A percentile compares a stretch with the other conserved stretches of the same genome.
phyloP scores from a whole-genome alignment of 495 filamentous ascomycete genomes.

The Tuber brumale region DNA sequence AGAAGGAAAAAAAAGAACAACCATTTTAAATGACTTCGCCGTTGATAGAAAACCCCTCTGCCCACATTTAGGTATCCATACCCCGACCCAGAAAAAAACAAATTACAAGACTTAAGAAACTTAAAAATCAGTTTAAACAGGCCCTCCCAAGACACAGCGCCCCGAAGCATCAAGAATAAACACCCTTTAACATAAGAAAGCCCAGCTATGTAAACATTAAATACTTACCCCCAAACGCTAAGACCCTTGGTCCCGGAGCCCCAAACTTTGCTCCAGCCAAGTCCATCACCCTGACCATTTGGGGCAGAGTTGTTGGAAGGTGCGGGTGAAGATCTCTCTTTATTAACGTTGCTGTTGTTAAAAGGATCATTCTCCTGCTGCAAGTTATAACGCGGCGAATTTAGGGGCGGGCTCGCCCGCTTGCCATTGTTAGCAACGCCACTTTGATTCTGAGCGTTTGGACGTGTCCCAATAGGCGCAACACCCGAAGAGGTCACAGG shows the following conservation, averaged over 20 bases:
- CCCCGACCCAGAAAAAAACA: conserved; percentile 39
- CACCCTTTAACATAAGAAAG: conserved; percentile 41
- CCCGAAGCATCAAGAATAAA: conserved; percentile 43
- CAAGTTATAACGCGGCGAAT: conserved; percentile 80
- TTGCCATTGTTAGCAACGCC: conserved; percentile 60
- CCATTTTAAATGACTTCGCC: conserved; percentile 43
- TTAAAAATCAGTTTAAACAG: conserved; percentile 41
- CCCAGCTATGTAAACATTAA: conserved; percentile 41
- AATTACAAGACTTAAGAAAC: conserved; percentile 43
- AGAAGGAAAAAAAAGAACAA: conserved; percentile 40
- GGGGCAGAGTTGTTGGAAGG: conserved; percentile 52
- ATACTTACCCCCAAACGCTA: conserved; percentile 40
- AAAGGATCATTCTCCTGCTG: conserved; percentile 50
- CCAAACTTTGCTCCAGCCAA: conserved; percentile 48
- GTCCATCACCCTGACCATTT: conserved; percentile 40
- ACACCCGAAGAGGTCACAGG: conserved; percentile 55
- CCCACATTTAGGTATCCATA: conserved; percentile 43
- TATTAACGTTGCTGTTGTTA: conserved; percentile 33
- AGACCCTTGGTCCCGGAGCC: conserved; percentile 49
- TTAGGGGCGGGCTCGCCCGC: conserved; percentile 80
- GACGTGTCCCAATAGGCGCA: conserved; percentile 90
- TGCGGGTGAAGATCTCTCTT: conserved; percentile 58
- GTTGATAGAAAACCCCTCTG: conserved; percentile 42
- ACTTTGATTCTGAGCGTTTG: conserved; percentile 55
- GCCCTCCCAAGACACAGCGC: conserved; percentile 44